Conservation (phyloP, 2,329 filamentous ascomycete genomes). For the Phaeosphaeria sp. region DNA sequence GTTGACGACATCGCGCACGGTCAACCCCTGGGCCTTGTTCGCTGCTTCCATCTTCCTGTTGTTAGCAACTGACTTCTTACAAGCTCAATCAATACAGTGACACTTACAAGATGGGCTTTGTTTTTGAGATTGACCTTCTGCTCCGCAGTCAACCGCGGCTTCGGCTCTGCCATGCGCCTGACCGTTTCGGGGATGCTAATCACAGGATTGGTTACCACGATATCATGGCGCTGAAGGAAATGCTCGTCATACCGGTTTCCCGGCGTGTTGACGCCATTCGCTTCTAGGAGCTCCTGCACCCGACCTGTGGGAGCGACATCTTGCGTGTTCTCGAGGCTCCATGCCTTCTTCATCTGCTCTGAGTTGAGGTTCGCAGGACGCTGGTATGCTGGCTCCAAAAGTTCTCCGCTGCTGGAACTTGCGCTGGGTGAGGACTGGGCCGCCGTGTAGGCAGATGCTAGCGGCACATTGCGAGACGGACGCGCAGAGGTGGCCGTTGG, state of each 20-base stretch:
- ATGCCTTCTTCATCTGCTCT: neutral
- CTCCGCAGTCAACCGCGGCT: constrained; percentile 4
- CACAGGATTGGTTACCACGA: constrained; percentile 13
- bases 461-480: constrained; percentile 1
- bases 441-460: neutral
- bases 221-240: constrained; percentile 15
- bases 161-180: constrained; percentile 5
- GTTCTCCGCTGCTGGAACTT: neutral
- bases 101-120: constrained; percentile 6
- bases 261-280: constrained; percentile 3
- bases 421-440: neutral
- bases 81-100: neutral
- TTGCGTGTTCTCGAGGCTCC: neutral
- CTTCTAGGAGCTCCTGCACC: constrained; percentile 1
- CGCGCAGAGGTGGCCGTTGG: constrained; percentile 9
- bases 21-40: neutral
- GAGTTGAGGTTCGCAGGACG: neutral
- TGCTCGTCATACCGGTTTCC: constrained; percentile 18
- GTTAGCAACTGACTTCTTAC: neutral
- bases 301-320: neutral
- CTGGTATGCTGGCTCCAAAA: neutral
- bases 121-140: constrained; percentile 1
- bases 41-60: neutral
- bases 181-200: constrained; percentile 15
- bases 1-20: constrained; percentile 12